A percentile compares a stretch with the other conserved stretches of the same genome.
phyloP scores from a whole-genome alignment of 1,284 basidiomycete species.

The Boletus albobrunnescens region DNA sequence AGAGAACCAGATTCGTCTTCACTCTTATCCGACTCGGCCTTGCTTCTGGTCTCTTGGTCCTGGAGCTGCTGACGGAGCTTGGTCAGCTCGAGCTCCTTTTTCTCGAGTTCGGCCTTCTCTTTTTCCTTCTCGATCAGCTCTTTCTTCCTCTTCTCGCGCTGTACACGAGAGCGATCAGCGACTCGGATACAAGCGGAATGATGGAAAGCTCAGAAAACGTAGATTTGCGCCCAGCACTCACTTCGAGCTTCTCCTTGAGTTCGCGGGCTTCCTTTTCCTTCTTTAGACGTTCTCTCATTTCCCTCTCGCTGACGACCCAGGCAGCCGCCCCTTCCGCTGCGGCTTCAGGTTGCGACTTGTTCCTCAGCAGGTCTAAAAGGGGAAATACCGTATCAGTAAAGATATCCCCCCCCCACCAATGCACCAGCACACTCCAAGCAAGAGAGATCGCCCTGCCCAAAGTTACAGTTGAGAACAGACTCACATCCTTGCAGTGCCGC shows the following conservation, averaged over 20 bases:
- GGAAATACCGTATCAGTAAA: conserved; percentile 16
- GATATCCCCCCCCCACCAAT: conserved; percentile 8
- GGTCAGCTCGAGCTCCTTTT: conserved; percentile 38
- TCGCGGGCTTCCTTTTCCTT: conserved; percentile 68
- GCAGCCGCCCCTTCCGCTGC: conserved; percentile 59
- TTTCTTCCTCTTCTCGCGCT: conserved; percentile 60
- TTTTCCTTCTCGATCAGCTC: conserved; percentile 46
- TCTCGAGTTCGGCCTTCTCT: conserved; percentile 37
- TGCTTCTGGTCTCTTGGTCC: conserved; percentile 45
- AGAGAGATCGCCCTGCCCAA: conserved; percentile 3
- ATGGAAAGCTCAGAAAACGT: conserved; percentile 14
- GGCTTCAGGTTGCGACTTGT: conserved; percentile 72
- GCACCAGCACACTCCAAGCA: conserved; percentile 14
- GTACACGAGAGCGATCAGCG: conserved; percentile 19
- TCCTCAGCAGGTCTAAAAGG: conserved; percentile 64
- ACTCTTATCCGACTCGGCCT: conserved; percentile 35
- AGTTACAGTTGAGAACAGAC: conserved; percentile 34
- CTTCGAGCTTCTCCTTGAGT: conserved; percentile 57
- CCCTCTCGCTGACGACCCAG: conserved; percentile 71
- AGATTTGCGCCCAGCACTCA: conserved; percentile 36
- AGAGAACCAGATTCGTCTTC: conserved; percentile 31
- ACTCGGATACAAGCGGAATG: conserved; percentile 2
- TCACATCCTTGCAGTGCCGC: conserved; percentile 83
- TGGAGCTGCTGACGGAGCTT: conserved; percentile 50
- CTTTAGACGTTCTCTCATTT: conserved; percentile 64